Conservation (phyloP, 2,329 filamentous ascomycete species). For the Dactylonectria macrodidyma region DNA sequence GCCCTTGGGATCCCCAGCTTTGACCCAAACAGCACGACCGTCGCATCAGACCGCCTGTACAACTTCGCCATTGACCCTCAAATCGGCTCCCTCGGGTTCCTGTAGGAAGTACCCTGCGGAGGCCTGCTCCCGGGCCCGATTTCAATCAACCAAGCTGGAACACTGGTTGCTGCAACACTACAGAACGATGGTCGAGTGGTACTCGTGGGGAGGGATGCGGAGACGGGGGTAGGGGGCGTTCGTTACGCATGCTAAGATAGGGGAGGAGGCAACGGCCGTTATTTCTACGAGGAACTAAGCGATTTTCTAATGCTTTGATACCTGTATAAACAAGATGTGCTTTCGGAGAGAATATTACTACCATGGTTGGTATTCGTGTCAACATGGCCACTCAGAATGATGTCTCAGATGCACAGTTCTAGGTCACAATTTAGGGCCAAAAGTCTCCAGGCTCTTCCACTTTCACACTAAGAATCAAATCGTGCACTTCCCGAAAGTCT, state of each 20-base stretch:
- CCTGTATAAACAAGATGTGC: not conserved
- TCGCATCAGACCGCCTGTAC: conserved; percentile 75
- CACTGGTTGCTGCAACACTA: conserved; percentile 75
- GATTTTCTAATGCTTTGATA: not conserved
- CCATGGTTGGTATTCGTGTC: too few relatives aligned
- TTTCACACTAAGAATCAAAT: too few relatives aligned
- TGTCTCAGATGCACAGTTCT: too few relatives aligned
- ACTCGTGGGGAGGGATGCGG: conserved; percentile 72
- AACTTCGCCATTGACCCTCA: conserved; percentile 69
- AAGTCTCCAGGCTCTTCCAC: too few relatives aligned
- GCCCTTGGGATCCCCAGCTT: conserved; percentile 64
- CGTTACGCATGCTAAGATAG: conserved; percentile 59
- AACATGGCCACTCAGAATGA: too few relatives aligned
- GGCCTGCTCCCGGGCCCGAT: conserved; percentile 79
- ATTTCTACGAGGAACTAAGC: conserved; percentile 60
- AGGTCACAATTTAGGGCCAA: too few relatives aligned
- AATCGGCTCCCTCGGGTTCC: conserved; percentile 69
- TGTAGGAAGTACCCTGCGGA: conserved; percentile 74
- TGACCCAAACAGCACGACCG: conserved; percentile 59
- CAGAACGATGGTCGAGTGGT: conserved; percentile 74
- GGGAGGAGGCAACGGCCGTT: conserved; percentile 62
- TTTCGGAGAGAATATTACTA: too few relatives aligned
- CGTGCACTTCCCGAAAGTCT: too few relatives aligned
- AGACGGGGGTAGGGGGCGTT: conserved; percentile 68
- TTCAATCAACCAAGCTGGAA: conserved; percentile 74